Percentiles rank a stretch among this genome's conserved stretches.
phyloP scores from a whole-genome alignment of 208 protist species.

The Acanthamoeba castellanii region DNA sequence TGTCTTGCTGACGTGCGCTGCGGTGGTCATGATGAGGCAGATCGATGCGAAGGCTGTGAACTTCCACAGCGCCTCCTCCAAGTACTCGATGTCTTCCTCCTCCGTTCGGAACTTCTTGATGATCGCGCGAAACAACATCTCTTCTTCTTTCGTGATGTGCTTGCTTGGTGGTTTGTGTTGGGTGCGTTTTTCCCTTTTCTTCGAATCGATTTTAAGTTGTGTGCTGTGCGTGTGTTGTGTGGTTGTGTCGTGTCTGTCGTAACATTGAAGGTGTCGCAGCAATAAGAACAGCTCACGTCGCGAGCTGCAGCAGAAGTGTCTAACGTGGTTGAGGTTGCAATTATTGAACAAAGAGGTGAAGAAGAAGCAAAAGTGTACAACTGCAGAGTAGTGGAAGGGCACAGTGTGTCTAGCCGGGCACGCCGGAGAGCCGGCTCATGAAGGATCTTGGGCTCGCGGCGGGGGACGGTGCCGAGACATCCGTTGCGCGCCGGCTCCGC shows the following conservation, averaged over 20 bases:
- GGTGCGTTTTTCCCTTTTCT: neutral
- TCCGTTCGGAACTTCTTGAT: conserved; percentile 75
- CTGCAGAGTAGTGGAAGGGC: too few species aligned
- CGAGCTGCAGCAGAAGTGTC: too few species aligned
- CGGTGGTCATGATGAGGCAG: conserved; percentile 71
- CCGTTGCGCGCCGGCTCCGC: neutral
- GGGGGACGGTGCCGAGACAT: too few species aligned
- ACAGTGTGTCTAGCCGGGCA: neutral
- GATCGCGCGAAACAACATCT: conserved; percentile 67
- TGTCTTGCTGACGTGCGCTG: conserved; percentile 23
- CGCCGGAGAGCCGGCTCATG: neutral
- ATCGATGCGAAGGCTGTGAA: conserved; percentile 65
- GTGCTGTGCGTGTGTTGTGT: too few species aligned
- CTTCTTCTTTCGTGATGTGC: neutral
- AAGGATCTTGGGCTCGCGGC: neutral
- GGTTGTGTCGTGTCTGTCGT: too few species aligned
- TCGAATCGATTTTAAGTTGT: neutral
- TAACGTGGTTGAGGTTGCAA: too few species aligned
- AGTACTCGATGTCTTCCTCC: conserved; percentile 65
- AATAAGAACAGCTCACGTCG: too few species aligned
- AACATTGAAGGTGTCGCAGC: too few species aligned
- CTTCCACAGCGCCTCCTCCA: conserved; percentile 71
- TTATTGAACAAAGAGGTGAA: too few species aligned
- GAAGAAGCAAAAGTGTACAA: too few species aligned
- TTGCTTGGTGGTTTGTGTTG: neutral